Percentiles rank a stretch among this genome's conserved stretches.
Conservation (phyloP, 2,329 filamentous ascomycete species). For the Chaetothyriales sp. region DNA sequence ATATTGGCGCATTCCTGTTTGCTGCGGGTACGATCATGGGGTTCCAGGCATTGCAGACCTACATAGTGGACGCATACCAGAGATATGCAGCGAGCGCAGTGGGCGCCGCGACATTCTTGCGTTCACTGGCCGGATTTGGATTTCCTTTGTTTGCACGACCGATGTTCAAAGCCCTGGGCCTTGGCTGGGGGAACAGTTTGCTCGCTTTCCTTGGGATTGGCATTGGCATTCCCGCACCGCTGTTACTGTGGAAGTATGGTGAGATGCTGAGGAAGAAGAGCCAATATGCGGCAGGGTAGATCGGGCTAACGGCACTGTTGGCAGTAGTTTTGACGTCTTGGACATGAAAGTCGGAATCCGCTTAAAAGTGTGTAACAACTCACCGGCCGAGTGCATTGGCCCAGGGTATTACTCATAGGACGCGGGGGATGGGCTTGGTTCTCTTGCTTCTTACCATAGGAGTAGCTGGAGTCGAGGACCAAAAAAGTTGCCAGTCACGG, state of each 20-base stretch:
- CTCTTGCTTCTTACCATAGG: no score
- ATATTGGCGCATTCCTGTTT: conserved; percentile 38
- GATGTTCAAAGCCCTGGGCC: conserved; percentile 25
- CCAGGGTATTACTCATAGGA: no score
- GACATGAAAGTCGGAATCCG: no score
- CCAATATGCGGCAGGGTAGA: conserved; percentile 32
- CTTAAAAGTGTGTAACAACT: no score
- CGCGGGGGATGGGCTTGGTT: no score
- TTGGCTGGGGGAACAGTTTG: conserved; percentile 29
- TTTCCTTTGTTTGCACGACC: conserved; percentile 30
- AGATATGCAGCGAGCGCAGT: conserved; percentile 27
- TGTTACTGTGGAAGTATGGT: conserved; percentile 38
- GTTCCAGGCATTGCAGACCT: conserved; percentile 33
- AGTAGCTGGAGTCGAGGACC: no score
- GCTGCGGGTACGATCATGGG: conserved; percentile 32
- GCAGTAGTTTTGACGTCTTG: background rate
- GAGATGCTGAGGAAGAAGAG: conserved; percentile 32
- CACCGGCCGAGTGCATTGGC: no score
- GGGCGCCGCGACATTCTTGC: conserved; percentile 22
- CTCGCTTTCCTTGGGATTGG: conserved; percentile 24
- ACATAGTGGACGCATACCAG: conserved; percentile 28
- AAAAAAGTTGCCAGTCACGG: no score
- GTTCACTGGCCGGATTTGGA: conserved; percentile 26
- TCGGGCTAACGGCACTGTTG: background rate
- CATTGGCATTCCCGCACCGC: conserved; percentile 32